phyloP scores from a whole-genome alignment of 345 rosid genomes.

The Syzygium grande region DNA sequence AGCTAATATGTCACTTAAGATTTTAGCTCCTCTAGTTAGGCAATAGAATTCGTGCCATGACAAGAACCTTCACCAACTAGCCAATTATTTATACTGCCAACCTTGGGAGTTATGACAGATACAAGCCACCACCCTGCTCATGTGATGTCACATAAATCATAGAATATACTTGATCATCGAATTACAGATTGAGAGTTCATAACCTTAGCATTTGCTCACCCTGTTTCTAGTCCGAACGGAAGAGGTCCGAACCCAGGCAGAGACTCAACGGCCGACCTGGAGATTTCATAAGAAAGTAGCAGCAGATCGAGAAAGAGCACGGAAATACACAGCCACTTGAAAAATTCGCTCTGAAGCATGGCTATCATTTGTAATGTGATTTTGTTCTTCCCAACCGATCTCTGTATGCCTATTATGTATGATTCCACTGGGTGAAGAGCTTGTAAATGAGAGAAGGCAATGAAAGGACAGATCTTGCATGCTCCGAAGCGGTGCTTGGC shows the following conservation, averaged over 20 bases:
- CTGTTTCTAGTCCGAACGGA: conserved; percentile 12
- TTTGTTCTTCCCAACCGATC: background rate
- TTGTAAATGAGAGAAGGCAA: background rate
- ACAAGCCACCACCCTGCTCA: background rate
- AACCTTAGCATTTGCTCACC: conserved; percentile 9
- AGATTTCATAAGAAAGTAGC: background rate
- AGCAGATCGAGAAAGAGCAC: background rate
- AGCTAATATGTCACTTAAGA: background rate
- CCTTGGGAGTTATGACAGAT: background rate
- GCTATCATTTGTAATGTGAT: background rate
- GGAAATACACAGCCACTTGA: background rate
- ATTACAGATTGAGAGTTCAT: background rate
- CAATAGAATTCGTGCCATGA: background rate
- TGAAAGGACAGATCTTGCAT: background rate
- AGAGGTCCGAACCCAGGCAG: conserved; percentile 10
- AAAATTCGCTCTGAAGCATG: background rate
- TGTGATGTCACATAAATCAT: background rate
- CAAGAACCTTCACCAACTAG: background rate
- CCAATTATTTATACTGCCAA: background rate
- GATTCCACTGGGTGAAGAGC: background rate
- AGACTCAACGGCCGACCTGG: background rate
- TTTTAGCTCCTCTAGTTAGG: background rate
- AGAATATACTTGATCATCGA: conserved; percentile 2
- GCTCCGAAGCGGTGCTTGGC: background rate
- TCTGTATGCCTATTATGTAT: background rate